Evolutionary conservation across 2,329 filamentous ascomycete genomes (phyloP).

Genomic region (Raffaelea albimanens): DNA sequence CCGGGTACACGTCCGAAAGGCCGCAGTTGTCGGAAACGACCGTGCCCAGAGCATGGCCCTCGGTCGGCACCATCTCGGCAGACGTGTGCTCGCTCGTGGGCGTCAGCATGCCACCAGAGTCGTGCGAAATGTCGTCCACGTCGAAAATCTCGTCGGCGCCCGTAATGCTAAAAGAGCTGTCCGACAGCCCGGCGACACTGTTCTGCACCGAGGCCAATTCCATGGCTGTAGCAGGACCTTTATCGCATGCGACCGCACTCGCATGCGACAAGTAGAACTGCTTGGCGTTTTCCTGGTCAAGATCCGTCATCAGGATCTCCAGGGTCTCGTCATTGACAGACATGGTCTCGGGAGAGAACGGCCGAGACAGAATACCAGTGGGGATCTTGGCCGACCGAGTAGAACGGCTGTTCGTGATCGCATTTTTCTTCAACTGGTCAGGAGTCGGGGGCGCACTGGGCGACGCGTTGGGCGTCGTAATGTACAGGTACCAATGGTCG

Average conservation of each 20-base stretch:
- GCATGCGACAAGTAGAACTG: constrained; percentile 64
- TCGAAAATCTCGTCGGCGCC: constrained; percentile 56
- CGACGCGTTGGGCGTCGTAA: constrained; percentile 73
- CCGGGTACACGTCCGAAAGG: constrained; percentile 80
- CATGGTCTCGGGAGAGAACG: constrained; percentile 28
- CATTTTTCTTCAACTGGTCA: constrained; percentile 29
- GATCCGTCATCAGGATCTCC: constrained; percentile 64
- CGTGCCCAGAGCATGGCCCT: constrained; percentile 87
- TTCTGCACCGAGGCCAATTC: constrained; percentile 30
- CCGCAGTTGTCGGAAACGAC: constrained; percentile 87
- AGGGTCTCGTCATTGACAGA: constrained; percentile 63
- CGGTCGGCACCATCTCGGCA: constrained; percentile 67
- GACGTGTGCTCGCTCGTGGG: constrained; percentile 49
- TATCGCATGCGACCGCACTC: constrained; percentile 80
- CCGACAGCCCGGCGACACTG: constrained; percentile 50
- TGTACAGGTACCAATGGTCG: constrained; percentile 97
- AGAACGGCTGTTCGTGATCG: background rate
- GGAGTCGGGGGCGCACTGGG: constrained; percentile 80
- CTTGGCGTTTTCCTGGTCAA: constrained; percentile 59
- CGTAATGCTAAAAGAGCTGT: constrained; percentile 32
- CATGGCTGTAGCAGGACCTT: constrained; percentile 45
- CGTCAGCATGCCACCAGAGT: constrained; percentile 42
- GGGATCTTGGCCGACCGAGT: constrained; percentile 48
- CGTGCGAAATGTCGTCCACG: constrained; percentile 64
- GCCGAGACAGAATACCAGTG: constrained; percentile 28